Conservation (phyloP, 2,329 filamentous ascomycete genomes). For the Scedosporium apiospermum region DNA sequence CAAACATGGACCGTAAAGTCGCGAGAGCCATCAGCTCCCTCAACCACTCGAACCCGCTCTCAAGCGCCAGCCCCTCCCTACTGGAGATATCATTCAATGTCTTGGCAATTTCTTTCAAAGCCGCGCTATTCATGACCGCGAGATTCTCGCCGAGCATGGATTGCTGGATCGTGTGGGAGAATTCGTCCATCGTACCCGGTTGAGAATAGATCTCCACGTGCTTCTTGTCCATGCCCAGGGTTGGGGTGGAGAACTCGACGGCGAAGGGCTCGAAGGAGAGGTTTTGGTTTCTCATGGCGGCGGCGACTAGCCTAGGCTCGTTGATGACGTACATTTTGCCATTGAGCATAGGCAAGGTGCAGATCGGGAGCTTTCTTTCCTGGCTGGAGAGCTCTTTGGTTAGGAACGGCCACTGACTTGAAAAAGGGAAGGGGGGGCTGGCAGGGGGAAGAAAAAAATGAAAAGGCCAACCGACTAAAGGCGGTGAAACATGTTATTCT, state of each 20-base stretch:
- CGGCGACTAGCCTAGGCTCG: conserved; percentile 26
- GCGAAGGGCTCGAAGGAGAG: conserved; percentile 33
- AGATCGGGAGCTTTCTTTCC: conserved; percentile 21
- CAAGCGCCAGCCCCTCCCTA: conserved; percentile 16
- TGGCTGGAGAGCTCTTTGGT: conserved; percentile 11
- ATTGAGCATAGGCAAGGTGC: conserved; percentile 33
- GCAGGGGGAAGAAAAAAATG: background rate
- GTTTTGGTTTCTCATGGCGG: conserved; percentile 26
- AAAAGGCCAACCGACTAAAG: conserved; percentile 22
- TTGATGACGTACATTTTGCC: conserved; percentile 34
- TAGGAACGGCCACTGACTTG: too few species aligned
- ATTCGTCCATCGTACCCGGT: conserved; percentile 14
- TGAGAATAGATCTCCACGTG: conserved; percentile 16
- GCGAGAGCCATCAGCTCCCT: conserved; percentile 26
- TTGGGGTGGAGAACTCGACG: conserved; percentile 24
- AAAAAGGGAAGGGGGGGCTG: too few species aligned
- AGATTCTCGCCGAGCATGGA: conserved; percentile 24
- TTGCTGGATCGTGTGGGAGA: conserved; percentile 21
- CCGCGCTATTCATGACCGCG: conserved; percentile 11
- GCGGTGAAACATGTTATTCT: conserved; percentile 24
- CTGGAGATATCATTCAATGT: conserved; percentile 13
- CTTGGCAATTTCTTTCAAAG: background rate
- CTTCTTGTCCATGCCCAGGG: conserved; percentile 24
- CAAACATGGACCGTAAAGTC: conserved; percentile 29
- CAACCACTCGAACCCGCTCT: conserved; percentile 28